Evolutionary conservation across 2,329 filamentous ascomycete genomes (phyloP), one percentile per base, ranked within the genome.

Genomic region (Aspergillus hiratsukae): DNA sequence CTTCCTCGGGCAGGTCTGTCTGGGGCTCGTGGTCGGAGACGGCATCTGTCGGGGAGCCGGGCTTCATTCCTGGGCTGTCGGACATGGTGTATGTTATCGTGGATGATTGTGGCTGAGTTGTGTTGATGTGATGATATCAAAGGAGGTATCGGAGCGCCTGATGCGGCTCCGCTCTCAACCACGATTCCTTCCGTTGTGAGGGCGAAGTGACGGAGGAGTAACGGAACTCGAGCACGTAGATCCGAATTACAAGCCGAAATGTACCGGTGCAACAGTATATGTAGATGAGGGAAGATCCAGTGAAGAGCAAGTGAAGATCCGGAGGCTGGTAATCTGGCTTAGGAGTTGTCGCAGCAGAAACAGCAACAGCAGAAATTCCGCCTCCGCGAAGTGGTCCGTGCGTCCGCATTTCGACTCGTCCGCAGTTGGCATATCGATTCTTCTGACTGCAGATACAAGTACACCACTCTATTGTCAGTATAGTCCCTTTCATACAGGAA

Each of bases 11-110:
- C 21, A 66, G 60, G 23, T 66, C 64, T 7, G 14, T 23, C 21
- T 27, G 43, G 21, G 4, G 23, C 21, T 46, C 43, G 23, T 46
- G 8, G 23, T 27, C 23, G 19, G 43, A 17, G 19, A 23, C 43
- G 10, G 66, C 65, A 27, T 58, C 59, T 27, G 60, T 63, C 19
- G 63, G 61, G 9, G 65, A 61, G 40, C 51, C 62, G 29, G 61
- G 53, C 25, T 67, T 65, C 29, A 59, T 59, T 51, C 75, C 73
- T 9, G 73, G 73, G 37, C 73, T 74, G 31, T 69, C 71, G 29
- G 74, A 76, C 74, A 76, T 76, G 19, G 46, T 65, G 55, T 23
- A 25, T 50, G 23, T 28, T 27, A 48, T 45, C 14, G 28, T 40
- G 54, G 52, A 35, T 52, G 52, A 54, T 21, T 21, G 31, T 45